Evolutionary conservation across 176 grass and related monocot species (phyloP).

Genomic region (Rhynchospora tenuis): DNA sequence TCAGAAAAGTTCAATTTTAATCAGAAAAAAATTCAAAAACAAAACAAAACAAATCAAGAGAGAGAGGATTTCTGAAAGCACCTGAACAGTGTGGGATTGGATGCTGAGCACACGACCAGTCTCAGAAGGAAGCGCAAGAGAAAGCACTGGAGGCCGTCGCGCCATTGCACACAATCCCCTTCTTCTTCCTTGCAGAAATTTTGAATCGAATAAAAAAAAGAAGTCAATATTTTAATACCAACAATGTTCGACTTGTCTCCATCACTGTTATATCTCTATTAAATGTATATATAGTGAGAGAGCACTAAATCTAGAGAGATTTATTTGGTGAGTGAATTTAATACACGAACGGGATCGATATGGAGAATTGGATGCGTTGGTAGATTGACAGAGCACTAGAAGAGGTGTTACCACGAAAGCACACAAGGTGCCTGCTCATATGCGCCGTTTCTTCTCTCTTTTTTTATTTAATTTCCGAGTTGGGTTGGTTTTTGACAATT

Average conservation of each 20-base stretch:
- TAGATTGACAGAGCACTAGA: neutral
- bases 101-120: conserved; percentile 94
- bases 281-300: neutral
- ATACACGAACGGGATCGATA: neutral
- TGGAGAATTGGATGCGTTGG: neutral
- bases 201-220: neutral
- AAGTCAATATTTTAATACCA: neutral
- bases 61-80: neutral
- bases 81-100: conserved; percentile 98
- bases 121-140: conserved; percentile 68
- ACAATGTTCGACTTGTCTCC: neutral
- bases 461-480: too few relatives aligned
- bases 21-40: neutral
- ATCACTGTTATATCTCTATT: neutral
- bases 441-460: neutral
- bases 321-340: neutral
- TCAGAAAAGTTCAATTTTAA: neutral
- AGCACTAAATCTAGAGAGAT: neutral
- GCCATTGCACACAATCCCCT: conserved; percentile 6
- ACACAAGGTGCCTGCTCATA: neutral
- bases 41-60: neutral
- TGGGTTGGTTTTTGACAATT: too few relatives aligned
- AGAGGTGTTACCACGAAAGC: neutral
- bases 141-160: conserved; percentile 65
- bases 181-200: conserved; percentile 21